Conservation (phyloP, 352 stramenopile species). For the Phytopythium kandeliae region DNA sequence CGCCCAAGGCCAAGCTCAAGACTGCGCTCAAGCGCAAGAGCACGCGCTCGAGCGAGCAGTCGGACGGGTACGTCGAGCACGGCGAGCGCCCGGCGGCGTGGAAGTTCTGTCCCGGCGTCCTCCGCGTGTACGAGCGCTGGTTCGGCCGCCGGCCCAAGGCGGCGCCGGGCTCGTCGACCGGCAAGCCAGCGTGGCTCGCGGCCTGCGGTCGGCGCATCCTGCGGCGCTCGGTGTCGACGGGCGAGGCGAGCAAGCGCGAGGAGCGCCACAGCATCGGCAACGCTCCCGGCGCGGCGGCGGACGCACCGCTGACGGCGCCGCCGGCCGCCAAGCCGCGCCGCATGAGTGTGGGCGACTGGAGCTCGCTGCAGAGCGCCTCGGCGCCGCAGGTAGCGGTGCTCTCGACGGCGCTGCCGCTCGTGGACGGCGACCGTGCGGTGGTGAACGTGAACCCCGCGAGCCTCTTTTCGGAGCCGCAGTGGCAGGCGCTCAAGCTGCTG, state of each 20-base stretch:
- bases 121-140: slow-evolving; percentile 65
- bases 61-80: not conserved
- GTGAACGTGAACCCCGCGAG: slow-evolving; percentile 21
- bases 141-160: slow-evolving; percentile 13
- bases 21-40: slow-evolving; percentile 24
- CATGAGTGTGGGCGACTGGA: slow-evolving; percentile 38
- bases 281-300: not conserved
- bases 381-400: slow-evolving; percentile 27
- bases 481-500: slow-evolving; percentile 71
- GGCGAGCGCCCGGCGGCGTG: slow-evolving; percentile 10
- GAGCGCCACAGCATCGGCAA: slow-evolving; percentile 1
- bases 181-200: not conserved
- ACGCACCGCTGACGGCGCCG: slow-evolving; percentile 11
- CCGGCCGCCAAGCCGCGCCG: slow-evolving; percentile 9
- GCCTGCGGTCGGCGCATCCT: not conserved
- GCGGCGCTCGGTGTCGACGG: slow-evolving; percentile 20
- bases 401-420: slow-evolving; percentile 20
- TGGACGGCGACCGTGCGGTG: not conserved
- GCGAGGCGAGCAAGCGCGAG: slow-evolving; percentile 12
- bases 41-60: slow-evolving; percentile 9
- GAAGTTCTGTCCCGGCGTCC: slow-evolving; percentile 62
- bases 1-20: slow-evolving; percentile 18
- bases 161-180: not conserved
- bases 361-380: slow-evolving; percentile 12
- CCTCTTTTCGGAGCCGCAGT: slow-evolving; percentile 66